Evolutionary conservation across 495 filamentous ascomycete genomes (phyloP).

Genomic region (Xylaria castorea): DNA sequence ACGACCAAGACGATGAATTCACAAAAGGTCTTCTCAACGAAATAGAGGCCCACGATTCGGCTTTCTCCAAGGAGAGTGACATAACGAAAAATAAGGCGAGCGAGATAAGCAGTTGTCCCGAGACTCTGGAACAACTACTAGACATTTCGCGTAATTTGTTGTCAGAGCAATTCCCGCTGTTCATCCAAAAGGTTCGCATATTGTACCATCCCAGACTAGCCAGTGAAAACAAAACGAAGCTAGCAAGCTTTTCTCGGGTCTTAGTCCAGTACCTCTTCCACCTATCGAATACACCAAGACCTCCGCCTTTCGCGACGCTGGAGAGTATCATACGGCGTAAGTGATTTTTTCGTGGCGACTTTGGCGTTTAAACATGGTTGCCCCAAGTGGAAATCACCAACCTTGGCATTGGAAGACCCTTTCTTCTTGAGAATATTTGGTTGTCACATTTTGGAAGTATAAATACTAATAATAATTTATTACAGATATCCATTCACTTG

Average conservation of each 20-base stretch:
- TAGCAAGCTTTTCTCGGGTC: constrained; percentile 73
- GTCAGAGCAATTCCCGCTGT: constrained; percentile 69
- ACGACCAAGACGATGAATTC: constrained; percentile 71
- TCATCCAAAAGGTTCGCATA: constrained; percentile 88
- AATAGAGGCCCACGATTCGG: constrained; percentile 54
- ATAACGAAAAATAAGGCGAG: constrained; percentile 1
- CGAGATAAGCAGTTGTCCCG: constrained; percentile 63
- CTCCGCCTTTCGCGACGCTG: constrained; percentile 46
- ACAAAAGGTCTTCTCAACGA: constrained; percentile 66
- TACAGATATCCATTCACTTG: constrained; percentile 77
- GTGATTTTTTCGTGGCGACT: neutral
- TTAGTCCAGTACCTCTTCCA: constrained; percentile 81
- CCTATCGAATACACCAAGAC: constrained; percentile 56
- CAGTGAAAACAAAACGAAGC: constrained; percentile 81
- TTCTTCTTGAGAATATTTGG: neutral
- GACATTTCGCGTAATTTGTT: constrained; percentile 65
- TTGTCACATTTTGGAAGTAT: neutral
- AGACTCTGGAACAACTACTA: constrained; percentile 75
- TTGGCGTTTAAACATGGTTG: neutral
- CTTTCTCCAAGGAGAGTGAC: constrained; percentile 40
- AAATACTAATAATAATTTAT: neutral
- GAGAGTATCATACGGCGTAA: constrained; percentile 50
- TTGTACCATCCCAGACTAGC: constrained; percentile 88
- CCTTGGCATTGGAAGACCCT: neutral
- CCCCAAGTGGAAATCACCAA: neutral